Base-by-base conservation (phyloP, 129 eudicot species). In the Flaveria sonorensis region DNA sequence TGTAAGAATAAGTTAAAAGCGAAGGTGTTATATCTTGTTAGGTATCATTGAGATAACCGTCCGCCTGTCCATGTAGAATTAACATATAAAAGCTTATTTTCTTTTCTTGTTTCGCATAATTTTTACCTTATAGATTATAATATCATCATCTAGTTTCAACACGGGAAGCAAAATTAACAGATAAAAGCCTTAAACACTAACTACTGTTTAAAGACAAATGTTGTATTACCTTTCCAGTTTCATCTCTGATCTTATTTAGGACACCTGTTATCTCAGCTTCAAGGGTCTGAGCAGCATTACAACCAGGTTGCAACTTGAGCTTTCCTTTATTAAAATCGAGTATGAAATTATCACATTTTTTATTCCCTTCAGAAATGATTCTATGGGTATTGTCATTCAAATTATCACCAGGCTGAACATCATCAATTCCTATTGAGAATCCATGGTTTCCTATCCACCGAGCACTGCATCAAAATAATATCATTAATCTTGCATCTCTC, bases 381-480 rank as follows among this genome's bases (percentile, higher is more conserved):
- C 52, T 43, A 10, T 45, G 42, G 72, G 89, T 95, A 59, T 74
- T 81, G 13, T 82, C 78, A 78, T 81, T 86, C 78, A 91, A 76
- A 55, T 24, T 53, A 71, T 72, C 78, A 10, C 94, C 92, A 64
- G 99, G 99, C 76, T 86, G 93, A 23, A 95, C 99, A 77, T 95
- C 99, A 79, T 95, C 93, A 78, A 95, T 91, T 55, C 99, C 99
- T 40, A 95, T 91, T 9, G 99, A 91, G 74, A 95, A 95, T 57
- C 99, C 99, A 85, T 95, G 99, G 81, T 91, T 95, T 70, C 97
- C 99, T n/a, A 95, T 95, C 97, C 97, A 95, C 64, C 99, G 89
- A 63, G 99, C 99, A 92, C 99, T 94, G 79, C 20, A 73, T 16
- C 82, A 82, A 63, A 30, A 65, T 66, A 70, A 60, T 8, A 12